Percentiles rank a stretch among this genome's conserved stretches.
Evolutionary conservation across 139 green algal species (phyloP).

Genomic region (Chlorella sp.): DNA sequence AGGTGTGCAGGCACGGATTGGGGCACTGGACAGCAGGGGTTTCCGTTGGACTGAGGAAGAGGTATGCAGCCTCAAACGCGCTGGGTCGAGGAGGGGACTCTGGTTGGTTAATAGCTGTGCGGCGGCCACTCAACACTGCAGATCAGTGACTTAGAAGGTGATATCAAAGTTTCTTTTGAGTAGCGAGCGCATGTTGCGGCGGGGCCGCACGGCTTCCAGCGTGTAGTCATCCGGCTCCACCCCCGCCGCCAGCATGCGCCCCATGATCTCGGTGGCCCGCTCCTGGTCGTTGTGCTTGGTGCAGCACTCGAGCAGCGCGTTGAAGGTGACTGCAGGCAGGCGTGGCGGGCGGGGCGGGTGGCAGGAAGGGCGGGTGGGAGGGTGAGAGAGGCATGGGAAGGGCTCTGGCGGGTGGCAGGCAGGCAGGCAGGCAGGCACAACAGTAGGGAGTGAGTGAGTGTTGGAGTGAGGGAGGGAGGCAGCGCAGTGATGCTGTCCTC

Average conservation of each 20-base stretch:
- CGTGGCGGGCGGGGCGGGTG: neutral
- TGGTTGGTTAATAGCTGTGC: too few relatives aligned
- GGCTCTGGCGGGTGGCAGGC: neutral
- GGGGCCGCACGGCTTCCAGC: slow-evolving; percentile 61
- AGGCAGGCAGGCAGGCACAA: neutral
- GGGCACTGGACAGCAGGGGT: neutral
- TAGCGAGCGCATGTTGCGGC: slow-evolving; percentile 63
- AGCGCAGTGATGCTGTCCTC: neutral
- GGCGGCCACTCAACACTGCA: too few relatives aligned
- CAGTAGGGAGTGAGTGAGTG: too few relatives aligned
- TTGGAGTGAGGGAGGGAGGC: neutral
- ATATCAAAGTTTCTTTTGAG: slow-evolving; percentile 50
- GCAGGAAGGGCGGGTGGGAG: neutral
- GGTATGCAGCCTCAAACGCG: too few relatives aligned
- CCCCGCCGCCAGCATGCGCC: slow-evolving; percentile 69
- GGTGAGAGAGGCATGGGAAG: neutral
- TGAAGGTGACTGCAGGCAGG: slow-evolving; percentile 70
- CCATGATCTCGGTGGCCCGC: slow-evolving; percentile 79
- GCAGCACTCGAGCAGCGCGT: slow-evolving; percentile 84
- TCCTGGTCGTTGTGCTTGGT: slow-evolving; percentile 75
- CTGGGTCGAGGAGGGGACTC: too few relatives aligned
- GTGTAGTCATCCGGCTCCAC: slow-evolving; percentile 74
- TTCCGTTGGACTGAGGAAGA: neutral
- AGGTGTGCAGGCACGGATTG: neutral
- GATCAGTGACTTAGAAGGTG: slow-evolving; percentile 14